Evolutionary conservation across 352 stramenopile genomes (phyloP).

Genomic region (Phytophthora syringae): DNA sequence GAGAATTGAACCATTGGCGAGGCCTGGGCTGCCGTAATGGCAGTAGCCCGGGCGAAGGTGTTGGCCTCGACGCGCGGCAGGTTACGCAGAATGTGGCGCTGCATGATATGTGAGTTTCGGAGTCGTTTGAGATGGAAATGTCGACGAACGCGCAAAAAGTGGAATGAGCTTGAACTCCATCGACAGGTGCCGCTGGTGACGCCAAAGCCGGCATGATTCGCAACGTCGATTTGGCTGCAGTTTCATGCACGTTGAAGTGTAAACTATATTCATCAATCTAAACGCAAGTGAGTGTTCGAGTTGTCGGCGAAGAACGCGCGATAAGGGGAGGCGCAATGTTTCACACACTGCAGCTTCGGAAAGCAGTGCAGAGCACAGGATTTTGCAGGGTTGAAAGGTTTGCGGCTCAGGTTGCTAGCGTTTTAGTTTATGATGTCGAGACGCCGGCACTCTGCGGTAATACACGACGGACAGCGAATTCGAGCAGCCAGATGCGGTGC

Average conservation of each 20-base stretch:
- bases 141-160: constrained; percentile 16
- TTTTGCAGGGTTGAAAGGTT: constrained; percentile 21
- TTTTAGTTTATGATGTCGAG: too few species aligned
- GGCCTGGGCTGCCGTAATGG: constrained; percentile 20
- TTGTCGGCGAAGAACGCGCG: too few species aligned
- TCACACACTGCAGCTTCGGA: too few species aligned
- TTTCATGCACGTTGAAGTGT: constrained; percentile 26
- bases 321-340: too few species aligned
- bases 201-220: constrained; percentile 1
- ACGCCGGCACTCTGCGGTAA: too few species aligned
- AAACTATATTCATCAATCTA: constrained; percentile 12
- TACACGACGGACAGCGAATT: too few species aligned
- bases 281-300: too few species aligned
- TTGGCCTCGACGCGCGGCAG: constrained; percentile 28
- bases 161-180: not conserved
- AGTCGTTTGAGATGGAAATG: constrained; percentile 13
- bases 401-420: too few species aligned
- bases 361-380: too few species aligned
- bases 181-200: not conserved
- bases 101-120: constrained; percentile 31
- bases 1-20: constrained; percentile 30
- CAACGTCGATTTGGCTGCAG: constrained; percentile 18
- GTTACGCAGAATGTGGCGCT: constrained; percentile 45
- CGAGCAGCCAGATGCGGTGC: too few species aligned
- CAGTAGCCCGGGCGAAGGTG: constrained; percentile 12